Percentiles rank a stretch among this genome's conserved stretches.
phyloP scores from a whole-genome alignment of 192 early-diverging fungal species.

The Helicostylum pulchrum region DNA sequence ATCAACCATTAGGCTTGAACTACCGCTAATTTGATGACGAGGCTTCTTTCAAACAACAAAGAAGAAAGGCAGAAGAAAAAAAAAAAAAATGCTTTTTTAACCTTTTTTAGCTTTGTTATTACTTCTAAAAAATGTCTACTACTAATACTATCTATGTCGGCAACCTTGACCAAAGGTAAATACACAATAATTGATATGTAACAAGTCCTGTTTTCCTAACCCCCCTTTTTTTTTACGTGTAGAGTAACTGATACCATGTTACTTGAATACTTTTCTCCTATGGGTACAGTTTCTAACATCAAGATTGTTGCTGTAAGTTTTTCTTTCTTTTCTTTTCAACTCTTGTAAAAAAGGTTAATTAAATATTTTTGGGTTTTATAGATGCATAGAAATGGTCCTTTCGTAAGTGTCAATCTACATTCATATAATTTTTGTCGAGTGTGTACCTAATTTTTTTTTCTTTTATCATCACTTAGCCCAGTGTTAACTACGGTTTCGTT shows the following conservation, averaged over 20 bases:
- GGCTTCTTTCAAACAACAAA: no score
- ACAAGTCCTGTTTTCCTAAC: conserved; percentile 34
- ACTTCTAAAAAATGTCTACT: conserved; percentile 16
- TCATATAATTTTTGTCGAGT: background rate
- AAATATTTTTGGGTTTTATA: background rate
- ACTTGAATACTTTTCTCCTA: conserved; percentile 62
- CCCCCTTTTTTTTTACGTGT: background rate
- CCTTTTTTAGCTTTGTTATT: conserved; percentile 11
- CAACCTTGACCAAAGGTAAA: conserved; percentile 80
- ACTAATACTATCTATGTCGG: conserved; percentile 76
- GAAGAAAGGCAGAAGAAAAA: no score
- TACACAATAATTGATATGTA: conserved; percentile 76
- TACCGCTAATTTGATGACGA: no score
- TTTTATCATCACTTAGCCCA: conserved; percentile 8
- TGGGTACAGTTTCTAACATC: conserved; percentile 55
- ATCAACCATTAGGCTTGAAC: no score
- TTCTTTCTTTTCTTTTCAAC: background rate
- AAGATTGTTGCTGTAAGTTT: conserved; percentile 70
- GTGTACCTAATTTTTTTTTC: background rate
- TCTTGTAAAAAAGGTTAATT: no score
- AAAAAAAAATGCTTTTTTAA: background rate
- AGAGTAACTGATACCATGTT: conserved; percentile 59
- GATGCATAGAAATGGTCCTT: conserved; percentile 2
- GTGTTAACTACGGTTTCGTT: conserved; percentile 86
- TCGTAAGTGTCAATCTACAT: background rate